Base-by-base conservation (phyloP, 495 filamentous ascomycete species). In the Apiosordaria backusii region DNA sequence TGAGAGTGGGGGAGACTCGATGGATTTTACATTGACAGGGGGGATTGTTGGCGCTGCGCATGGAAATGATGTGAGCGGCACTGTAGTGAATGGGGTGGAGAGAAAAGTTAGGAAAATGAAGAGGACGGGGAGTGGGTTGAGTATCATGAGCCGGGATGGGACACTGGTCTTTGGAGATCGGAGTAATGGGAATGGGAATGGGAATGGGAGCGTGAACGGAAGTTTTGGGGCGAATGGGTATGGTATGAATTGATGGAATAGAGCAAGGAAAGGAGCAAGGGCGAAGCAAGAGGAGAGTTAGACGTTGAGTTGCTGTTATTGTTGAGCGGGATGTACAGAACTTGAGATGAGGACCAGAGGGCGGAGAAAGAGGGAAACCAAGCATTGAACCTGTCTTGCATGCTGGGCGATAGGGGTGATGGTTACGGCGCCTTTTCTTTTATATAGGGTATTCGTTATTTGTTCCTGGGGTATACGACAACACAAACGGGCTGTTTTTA, bases 61-160 rank as follows among this genome's bases (percentile, higher is more conserved):
- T 61, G 27, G 59, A 4, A 27, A 15, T 29, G 29, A n/a, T 16
- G 3, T 4, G 40, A 7, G 24, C 4, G 15, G 67, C 29, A 4
- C 23, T 57, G 50, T 21, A 2, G 6, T 22, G n/a, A 5, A 26
- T 35, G 62, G 29, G 15, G 4, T 4, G 27, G 50, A 62, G 58
- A 45, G 50, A 29, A 10, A n/a, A 9, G 27, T 29, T 2, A 29
- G 27, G 7, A 62, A 63, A 26, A 6, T 24, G 50, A 57, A 23
- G 60, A 55, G 23, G 52, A 50, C 22, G 23, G 63, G 40, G 22
- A 65, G 57, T 52, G 55, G 16, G 18, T 21, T 61, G 25, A 59
- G 57, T 18, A 7, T 18, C 3, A 13, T 45, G 35, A 59, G 16
- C n/a, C 19, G 57, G 21, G 16, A n/a, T 59, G 57, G 57, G 5